phyloP scores from a whole-genome alignment of 2,329 filamentous ascomycete species.

The Sporothrix pseudoabietina region DNA sequence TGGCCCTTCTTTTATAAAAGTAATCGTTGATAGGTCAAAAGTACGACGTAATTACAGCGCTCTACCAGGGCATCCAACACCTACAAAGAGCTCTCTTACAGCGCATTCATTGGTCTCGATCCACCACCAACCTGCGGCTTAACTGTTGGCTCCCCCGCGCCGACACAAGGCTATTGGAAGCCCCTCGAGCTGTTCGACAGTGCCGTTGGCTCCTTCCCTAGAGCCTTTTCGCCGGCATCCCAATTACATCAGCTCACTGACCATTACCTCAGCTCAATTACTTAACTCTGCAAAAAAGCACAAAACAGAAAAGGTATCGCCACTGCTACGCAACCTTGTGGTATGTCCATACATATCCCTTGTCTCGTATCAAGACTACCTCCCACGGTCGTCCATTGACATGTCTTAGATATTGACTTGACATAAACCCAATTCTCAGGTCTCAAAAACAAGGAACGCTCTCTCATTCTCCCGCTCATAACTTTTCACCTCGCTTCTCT shows the following conservation, averaged over 20 bases:
- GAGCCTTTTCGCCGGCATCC: neutral
- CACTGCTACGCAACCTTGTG: neutral
- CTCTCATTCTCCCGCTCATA: neutral
- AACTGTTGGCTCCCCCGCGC: neutral
- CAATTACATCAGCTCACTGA: conserved; percentile 22
- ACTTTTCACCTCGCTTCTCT: neutral
- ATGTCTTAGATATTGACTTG: neutral
- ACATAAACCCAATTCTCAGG: neutral
- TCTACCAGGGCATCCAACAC: neutral
- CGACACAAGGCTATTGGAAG: too few species aligned
- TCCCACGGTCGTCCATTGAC: neutral
- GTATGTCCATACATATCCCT: neutral
- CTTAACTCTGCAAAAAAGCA: neutral
- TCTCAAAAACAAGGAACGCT: neutral
- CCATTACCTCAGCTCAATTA: neutral
- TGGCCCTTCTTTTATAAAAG: neutral
- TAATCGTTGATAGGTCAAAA: neutral
- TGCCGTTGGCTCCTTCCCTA: neutral
- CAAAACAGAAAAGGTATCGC: neutral
- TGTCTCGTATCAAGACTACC: neutral
- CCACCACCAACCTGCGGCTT: neutral
- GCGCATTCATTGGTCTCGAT: neutral
- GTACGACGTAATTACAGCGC: too few species aligned
- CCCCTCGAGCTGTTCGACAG: too few species aligned
- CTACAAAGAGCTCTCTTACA: neutral